Evolutionary conservation across 257 asterid species (phyloP), one percentile per base, ranked within the genome.

Genomic region (Petunia axillaris): DNA sequence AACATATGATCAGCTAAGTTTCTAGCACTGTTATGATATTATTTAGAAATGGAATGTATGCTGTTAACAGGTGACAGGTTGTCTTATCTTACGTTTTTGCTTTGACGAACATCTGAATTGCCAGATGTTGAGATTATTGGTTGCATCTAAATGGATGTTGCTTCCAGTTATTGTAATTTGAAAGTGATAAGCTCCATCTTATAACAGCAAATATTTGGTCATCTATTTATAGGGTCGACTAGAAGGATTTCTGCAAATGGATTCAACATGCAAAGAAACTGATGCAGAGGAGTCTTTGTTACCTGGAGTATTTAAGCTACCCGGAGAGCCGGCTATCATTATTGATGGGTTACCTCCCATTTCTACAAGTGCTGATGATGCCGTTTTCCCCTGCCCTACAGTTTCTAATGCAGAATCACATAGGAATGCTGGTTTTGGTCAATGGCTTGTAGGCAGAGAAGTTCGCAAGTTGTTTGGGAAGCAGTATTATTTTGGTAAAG

Each of bases 321-420:
- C 91, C 6, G 92, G 91, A 79, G 97, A 93, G 83, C 94, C 97
- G 37, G 93, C 91, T 62, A 80, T 91, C 40, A 82, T 93, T 60
- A 85, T 93, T 71, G 89, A 90, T 66, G 90, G 92, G 41, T 53
- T 91, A 75, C 97, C 96, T 65, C 92, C 91, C 3, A 10, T 58
- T 77, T 55, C 90, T 4, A 44, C 89, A 7, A 59, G 41, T 15
- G 87, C 73, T n/a, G 70, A 43, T 37, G 77, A 64, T 60, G 57
- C 66, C 65, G 7, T 70, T 44, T 80, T 80, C 8, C 58, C 85
- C 38, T 58, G 82, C 14, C 64, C 86, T 63, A n/a, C 43, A 5
- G 65, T 10, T 53, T 85, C 82, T 80, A 82, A 81, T 75, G 82
- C 75, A 4, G 82, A 77, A 36, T 41, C 86, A 5, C 80, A 8